Evolutionary conservation across 2,329 filamentous ascomycete species (phyloP).

Genomic region (Westerdykella ornata): DNA sequence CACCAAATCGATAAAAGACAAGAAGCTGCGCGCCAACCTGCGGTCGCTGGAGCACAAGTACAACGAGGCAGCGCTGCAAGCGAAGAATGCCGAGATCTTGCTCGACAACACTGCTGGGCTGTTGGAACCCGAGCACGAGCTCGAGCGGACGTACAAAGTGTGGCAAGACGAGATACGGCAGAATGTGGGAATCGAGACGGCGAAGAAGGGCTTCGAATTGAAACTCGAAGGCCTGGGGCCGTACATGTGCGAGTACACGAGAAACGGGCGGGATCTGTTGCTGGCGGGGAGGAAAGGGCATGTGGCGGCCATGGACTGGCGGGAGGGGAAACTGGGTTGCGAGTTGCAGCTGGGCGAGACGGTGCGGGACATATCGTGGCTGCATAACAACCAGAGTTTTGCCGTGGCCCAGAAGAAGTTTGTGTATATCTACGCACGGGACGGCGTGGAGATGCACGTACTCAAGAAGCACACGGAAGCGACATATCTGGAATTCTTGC

Average conservation of each 20-base stretch:
- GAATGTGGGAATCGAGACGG: slow-evolving; percentile 71
- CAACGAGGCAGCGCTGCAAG: slow-evolving; percentile 70
- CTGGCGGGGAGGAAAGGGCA: slow-evolving; percentile 88
- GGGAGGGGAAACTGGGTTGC: slow-evolving; percentile 81
- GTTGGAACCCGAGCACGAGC: slow-evolving; percentile 76
- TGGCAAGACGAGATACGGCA: slow-evolving; percentile 77
- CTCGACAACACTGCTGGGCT: slow-evolving; percentile 82
- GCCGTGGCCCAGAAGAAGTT: slow-evolving; percentile 95
- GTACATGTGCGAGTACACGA: slow-evolving; percentile 81
- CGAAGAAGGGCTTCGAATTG: slow-evolving; percentile 88
- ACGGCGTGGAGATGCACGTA: slow-evolving; percentile 88
- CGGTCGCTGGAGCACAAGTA: slow-evolving; percentile 75
- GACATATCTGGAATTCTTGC: slow-evolving; percentile 88
- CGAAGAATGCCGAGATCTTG: slow-evolving; percentile 92
- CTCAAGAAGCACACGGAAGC: slow-evolving; percentile 86
- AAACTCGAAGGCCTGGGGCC: slow-evolving; percentile 71
- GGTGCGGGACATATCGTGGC: slow-evolving; percentile 79
- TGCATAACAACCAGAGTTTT: slow-evolving; percentile 92
- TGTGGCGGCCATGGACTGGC: slow-evolving; percentile 94
- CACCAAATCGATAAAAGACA: slow-evolving; percentile 70
- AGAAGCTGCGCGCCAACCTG: slow-evolving; percentile 78
- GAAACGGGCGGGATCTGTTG: slow-evolving; percentile 79
- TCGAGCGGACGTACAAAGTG: slow-evolving; percentile 89
- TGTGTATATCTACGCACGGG: slow-evolving; percentile 90
- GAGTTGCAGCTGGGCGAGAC: slow-evolving; percentile 90